Evolutionary conservation across 306 rosid species (phyloP).

Genomic region (Ochetophila trinervis): DNA sequence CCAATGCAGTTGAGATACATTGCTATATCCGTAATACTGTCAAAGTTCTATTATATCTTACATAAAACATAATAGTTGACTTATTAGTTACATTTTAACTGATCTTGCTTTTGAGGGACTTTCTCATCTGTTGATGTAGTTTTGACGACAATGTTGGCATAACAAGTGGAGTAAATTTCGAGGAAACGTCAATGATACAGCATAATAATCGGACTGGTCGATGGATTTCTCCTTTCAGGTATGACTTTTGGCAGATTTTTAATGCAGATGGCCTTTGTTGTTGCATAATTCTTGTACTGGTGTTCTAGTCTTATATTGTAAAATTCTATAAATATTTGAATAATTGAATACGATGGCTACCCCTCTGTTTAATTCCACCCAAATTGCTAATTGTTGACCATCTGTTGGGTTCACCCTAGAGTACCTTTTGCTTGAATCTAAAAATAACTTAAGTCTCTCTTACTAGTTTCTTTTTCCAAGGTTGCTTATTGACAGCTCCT

Average conservation of each 20-base stretch:
- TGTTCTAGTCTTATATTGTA: neutral
- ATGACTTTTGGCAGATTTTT: constrained; percentile 23
- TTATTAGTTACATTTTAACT: neutral
- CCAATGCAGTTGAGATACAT: neutral
- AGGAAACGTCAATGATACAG: constrained; percentile 34
- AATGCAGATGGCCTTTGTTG: neutral
- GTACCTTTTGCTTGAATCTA: neutral
- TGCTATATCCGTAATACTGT: neutral
- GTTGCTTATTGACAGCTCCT: constrained; percentile 1
- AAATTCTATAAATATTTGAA: too few species aligned
- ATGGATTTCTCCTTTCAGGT: constrained; percentile 82
- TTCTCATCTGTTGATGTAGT: constrained; percentile 40
- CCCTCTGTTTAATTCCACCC: too few species aligned
- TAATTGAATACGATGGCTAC: too few species aligned
- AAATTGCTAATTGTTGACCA: too few species aligned
- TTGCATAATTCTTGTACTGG: constrained; percentile 12
- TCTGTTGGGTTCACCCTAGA: too few species aligned
- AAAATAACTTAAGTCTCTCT: neutral
- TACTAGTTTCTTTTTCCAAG: neutral
- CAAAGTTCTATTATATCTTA: neutral
- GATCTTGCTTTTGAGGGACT: constrained; percentile 10
- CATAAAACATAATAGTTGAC: neutral
- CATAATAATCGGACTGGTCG: constrained; percentile 66
- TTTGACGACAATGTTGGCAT: constrained; percentile 63
- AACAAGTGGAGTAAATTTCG: constrained; percentile 57